These are phyloP conservation scores for Trematosphaeria pertusa DNA, from an alignment of 2,329 filamentous ascomycete genomes.

Conservation along the genomic window DNA sequence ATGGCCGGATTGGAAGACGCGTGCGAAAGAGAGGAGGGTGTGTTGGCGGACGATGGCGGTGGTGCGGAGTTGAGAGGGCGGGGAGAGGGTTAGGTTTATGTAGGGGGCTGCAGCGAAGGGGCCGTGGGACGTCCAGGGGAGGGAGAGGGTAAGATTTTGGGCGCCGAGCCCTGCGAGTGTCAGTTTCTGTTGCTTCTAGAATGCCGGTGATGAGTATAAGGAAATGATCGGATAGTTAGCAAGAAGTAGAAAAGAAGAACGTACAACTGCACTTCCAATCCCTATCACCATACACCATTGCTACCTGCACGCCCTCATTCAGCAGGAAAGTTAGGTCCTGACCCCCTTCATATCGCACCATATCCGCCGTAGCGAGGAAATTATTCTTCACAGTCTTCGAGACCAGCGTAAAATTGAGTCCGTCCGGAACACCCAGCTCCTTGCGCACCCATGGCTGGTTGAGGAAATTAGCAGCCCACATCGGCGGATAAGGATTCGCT, in stretches of 20 bases:
- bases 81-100: constrained; percentile 12
- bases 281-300: constrained; percentile 14
- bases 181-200: too few relatives aligned
- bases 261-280: constrained; percentile 61
- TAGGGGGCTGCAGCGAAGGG: constrained; percentile 47
- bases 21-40: constrained; percentile 43
- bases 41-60: constrained; percentile 42
- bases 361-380: constrained; percentile 6
- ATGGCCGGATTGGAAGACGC: constrained; percentile 43
- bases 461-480: constrained; percentile 59
- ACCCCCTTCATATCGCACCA: constrained; percentile 30
- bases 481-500: constrained; percentile 36
- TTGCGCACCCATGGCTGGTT: constrained; percentile 61
- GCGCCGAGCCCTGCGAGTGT: constrained; percentile 62
- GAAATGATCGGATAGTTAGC: background rate
- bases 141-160: constrained; percentile 66
- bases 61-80: constrained; percentile 30
- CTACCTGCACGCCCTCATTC: constrained; percentile 41
- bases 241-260: background rate
- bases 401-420: constrained; percentile 59
- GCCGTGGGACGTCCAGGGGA: background rate
- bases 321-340: constrained; percentile 58
- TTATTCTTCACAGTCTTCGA: background rate
- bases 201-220: background rate
- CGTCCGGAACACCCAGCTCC: constrained; percentile 58